Conservation (phyloP, 495 filamentous ascomycete genomes). For the Trichoderma reesei region DNA sequence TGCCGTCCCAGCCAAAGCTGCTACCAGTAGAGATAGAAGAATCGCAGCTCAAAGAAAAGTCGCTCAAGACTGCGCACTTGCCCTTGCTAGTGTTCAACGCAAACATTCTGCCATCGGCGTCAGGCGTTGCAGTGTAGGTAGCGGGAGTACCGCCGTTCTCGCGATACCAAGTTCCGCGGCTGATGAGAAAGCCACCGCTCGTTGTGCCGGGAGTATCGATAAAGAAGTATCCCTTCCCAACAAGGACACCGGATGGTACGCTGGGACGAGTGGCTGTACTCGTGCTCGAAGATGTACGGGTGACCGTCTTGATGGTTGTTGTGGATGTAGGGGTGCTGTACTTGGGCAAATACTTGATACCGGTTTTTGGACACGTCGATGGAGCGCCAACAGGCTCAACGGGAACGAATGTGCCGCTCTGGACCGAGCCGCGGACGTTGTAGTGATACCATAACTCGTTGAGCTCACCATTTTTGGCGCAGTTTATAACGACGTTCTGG, state of each 20-base stretch:
- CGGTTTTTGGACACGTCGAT: slow-evolving; percentile 18
- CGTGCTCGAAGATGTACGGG: background rate
- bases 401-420: slow-evolving; percentile 58
- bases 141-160: slow-evolving; percentile 54
- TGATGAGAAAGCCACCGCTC: slow-evolving; percentile 59
- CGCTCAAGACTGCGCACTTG: slow-evolving; percentile 37
- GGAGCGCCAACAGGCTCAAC: background rate
- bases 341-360: slow-evolving; percentile 26
- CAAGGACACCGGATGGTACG: slow-evolving; percentile 7
- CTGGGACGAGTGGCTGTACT: background rate
- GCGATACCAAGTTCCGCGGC: slow-evolving; percentile 55
- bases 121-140: slow-evolving; percentile 46
- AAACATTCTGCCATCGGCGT: slow-evolving; percentile 35
- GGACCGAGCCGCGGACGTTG: slow-evolving; percentile 60
- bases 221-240: slow-evolving; percentile 50
- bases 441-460: slow-evolving; percentile 76
- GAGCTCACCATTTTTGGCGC: slow-evolving; percentile 39
- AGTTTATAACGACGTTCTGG: slow-evolving; percentile 53
- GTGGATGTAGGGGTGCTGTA: slow-evolving; percentile 14
- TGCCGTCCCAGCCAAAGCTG: slow-evolving; percentile 29
- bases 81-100: slow-evolving; percentile 53
- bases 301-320: slow-evolving; percentile 2
- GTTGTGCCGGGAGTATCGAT: slow-evolving; percentile 39
- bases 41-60: slow-evolving; percentile 40
- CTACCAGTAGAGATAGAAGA: slow-evolving; percentile 31